phyloP scores from a whole-genome alignment of 1,139 yeast genomes.

The Geotrichum fermentans region DNA sequence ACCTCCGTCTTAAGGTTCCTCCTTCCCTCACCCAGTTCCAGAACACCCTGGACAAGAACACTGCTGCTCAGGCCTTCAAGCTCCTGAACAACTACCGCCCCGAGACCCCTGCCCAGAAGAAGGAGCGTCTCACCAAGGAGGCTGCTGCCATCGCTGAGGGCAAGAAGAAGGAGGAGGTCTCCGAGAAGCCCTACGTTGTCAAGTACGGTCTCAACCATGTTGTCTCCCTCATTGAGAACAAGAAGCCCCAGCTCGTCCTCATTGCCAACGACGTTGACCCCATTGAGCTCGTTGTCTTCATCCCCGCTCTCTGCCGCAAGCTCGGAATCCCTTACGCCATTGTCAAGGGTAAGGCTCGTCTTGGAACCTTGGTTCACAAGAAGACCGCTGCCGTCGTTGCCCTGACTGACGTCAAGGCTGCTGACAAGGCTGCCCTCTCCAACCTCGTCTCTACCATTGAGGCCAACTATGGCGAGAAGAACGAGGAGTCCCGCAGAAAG shows the following conservation, averaged over 20 bases:
- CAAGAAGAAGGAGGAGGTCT: conserved; percentile 89
- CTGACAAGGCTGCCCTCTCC: conserved; percentile 92
- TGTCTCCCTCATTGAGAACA: conserved; percentile 93
- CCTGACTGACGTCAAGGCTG: conserved; percentile 86
- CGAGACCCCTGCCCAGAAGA: conserved; percentile 94
- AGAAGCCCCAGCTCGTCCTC: conserved; percentile 93
- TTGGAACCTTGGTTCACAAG: conserved; percentile 94
- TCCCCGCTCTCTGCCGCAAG: conserved; percentile 98
- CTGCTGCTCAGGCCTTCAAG: conserved; percentile 94
- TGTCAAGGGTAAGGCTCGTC: conserved; percentile 98
- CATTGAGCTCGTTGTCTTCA: conserved; percentile 90
- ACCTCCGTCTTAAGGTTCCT: conserved; percentile 95
- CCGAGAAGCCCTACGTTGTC: conserved; percentile 92
- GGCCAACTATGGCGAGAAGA: conserved; percentile 86
- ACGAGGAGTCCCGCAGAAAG: conserved; percentile 93
- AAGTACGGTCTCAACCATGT: conserved; percentile 98
- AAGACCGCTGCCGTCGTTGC: conserved; percentile 97
- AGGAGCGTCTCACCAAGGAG: conserved; percentile 96
- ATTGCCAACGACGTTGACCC: conserved; percentile 99
- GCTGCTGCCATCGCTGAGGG: conserved; percentile 99
- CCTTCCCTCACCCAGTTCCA: conserved; percentile 97
- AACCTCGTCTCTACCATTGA: conserved; percentile 87
- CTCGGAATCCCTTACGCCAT: conserved; percentile 99
- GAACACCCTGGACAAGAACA: conserved; percentile 93
- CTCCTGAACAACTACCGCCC: conserved; percentile 98